phyloP scores from a whole-genome alignment of 768 basidiomycete species.

The Mycena latifolia region DNA sequence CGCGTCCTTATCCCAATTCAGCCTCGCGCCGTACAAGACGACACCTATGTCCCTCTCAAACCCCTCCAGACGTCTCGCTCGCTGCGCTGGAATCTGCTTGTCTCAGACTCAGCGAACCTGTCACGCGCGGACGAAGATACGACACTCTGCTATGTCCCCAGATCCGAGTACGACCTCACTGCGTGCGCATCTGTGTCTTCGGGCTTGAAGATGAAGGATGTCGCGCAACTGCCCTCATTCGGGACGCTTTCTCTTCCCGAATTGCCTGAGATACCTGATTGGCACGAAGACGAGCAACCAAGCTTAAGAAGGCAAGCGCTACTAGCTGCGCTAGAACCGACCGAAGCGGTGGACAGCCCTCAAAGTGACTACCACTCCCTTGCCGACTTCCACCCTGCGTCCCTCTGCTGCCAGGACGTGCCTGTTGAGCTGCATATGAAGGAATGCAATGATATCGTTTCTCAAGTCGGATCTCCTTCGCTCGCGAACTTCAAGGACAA shows the following conservation, averaged over 20 bases:
- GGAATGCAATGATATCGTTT: neutral
- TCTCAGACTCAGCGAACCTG: constrained; percentile 15
- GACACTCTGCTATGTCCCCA: constrained; percentile 27
- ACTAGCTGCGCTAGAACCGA: neutral
- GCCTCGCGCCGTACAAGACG: neutral
- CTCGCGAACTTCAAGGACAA: constrained; percentile 16
- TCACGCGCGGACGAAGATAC: constrained; percentile 24
- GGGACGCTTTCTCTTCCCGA: constrained; percentile 10
- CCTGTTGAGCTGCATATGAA: neutral
- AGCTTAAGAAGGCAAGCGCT: neutral
- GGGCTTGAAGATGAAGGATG: constrained; percentile 14
- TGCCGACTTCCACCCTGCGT: constrained; percentile 16
- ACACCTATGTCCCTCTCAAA: neutral
- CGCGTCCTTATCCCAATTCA: neutral
- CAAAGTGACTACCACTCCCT: constrained; percentile 35
- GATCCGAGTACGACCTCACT: constrained; percentile 34
- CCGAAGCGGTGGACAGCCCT: constrained; percentile 15
- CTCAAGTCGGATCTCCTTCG: constrained; percentile 1
- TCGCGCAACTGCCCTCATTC: neutral
- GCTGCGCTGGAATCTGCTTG: constrained; percentile 3
- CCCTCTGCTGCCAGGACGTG: constrained; percentile 19
- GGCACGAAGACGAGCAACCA: constrained; percentile 19
- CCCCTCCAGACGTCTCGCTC: neutral
- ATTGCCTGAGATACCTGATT: constrained; percentile 36
- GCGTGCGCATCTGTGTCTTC: constrained; percentile 29